phyloP scores from a whole-genome alignment of 257 asterid genomes.

The Nicotiana paniculata region DNA sequence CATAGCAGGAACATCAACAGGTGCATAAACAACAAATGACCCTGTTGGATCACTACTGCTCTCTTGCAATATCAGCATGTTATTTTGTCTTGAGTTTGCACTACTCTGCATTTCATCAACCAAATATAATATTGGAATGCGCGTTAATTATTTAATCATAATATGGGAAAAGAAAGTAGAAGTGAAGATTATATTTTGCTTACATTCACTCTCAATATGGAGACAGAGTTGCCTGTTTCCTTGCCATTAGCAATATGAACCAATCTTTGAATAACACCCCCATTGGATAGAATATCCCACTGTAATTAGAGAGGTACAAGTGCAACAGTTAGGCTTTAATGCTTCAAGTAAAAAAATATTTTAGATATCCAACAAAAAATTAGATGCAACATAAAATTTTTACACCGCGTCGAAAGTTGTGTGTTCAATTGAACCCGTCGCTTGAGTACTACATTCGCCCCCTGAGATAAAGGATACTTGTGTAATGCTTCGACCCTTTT shows the following conservation, averaged over 20 bases:
- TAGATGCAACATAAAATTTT: too few species aligned
- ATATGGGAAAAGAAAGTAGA: not conserved
- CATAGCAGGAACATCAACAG: conserved; percentile 20
- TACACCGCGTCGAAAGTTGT: too few species aligned
- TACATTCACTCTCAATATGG: conserved; percentile 29
- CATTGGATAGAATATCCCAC: conserved; percentile 39
- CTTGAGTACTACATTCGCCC: too few species aligned
- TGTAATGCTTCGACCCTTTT: too few species aligned
- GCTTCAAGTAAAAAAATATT: too few species aligned
- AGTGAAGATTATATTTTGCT: not conserved
- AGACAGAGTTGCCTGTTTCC: conserved; percentile 22
- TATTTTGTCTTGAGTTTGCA: conserved; percentile 7
- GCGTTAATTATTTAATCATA: too few species aligned
- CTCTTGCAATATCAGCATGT: conserved; percentile 33
- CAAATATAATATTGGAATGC: not conserved
- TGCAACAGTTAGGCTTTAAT: too few species aligned
- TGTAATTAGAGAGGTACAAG: not conserved
- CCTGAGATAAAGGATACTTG: too few species aligned
- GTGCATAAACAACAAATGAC: conserved; percentile 37
- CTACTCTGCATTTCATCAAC: conserved; percentile 12
- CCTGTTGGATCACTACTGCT: conserved; percentile 37
- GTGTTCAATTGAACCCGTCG: too few species aligned
- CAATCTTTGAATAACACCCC: conserved; percentile 23
- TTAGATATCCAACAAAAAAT: too few species aligned
- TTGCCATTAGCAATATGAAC: conserved; percentile 28